Base-by-base conservation (phyloP, 257 asterid genomes). In the Jacaranda copaia region DNA sequence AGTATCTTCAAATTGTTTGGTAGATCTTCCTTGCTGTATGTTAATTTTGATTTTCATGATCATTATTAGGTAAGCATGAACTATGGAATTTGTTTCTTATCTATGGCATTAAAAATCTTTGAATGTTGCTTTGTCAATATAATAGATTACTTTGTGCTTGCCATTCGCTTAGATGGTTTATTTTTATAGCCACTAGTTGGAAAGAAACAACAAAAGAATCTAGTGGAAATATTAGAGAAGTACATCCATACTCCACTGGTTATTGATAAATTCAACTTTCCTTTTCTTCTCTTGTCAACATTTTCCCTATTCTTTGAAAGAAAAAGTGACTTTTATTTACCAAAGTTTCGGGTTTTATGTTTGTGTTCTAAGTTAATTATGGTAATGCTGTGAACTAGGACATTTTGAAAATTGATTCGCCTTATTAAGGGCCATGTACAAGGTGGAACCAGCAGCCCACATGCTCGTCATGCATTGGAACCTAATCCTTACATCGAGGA, bases 401-500 rank as follows among this genome's bases (percentile, higher is more conserved):
- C 67, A 79, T 87, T 64, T 84, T 78, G 81, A 74, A 93, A 95
- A 97, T 86, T 95, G 91, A 86, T 95, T 86, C 97, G 98, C 62
- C 87, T 93, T 58, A 89, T 94, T 48, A 83, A 88, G 77, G 93
- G 76, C 48, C 83, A 77, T 74, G 58, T 63, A 72, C 92, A 91
- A 82, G 93, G 85, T 85, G 85, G 77, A 81, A 61, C 79, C 76
- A 76, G 79, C 70, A 78, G 82, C 84, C 86, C 75, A 46, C 90
- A 86, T 74, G 72, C 96, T 70, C 82, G 91, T 10, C 85, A 91
- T 86, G 91, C 96, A 56, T 81, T 95, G 87, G 99, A 95, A 84
- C 88, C 93, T 75, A 93, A 88, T 82, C 99, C 99, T 74, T 90
- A 91, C 84, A 88, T 93, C 16, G 99, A 93, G 86, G 99, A 93